Evolutionary conservation across 2,329 filamentous ascomycete species (phyloP).

Genomic region (Plenodomus tracheiphilus): DNA sequence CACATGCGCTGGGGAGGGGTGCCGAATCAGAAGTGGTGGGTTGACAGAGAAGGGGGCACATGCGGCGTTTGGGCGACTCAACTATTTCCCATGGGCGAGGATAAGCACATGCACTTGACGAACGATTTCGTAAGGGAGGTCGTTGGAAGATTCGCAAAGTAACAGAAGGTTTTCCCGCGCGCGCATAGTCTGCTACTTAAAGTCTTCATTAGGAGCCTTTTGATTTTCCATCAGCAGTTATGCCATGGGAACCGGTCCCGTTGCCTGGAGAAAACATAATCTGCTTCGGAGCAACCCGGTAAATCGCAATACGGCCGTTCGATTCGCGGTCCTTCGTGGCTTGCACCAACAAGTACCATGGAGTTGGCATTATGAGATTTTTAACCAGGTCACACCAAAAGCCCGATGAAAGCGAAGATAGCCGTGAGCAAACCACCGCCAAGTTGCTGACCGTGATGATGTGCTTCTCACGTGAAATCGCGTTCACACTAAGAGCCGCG

Average conservation of each 20-base stretch:
- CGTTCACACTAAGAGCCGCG: neutral
- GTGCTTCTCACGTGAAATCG: neutral
- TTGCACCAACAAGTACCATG: no score
- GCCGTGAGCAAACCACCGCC: neutral
- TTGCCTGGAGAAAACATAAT: no score
- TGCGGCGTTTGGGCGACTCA: conserved; percentile 32
- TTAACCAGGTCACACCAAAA: neutral
- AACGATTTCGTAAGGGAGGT: conserved; percentile 26
- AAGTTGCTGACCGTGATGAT: neutral
- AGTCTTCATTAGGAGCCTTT: no score
- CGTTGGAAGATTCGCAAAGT: conserved; percentile 1
- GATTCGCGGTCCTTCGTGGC: neutral
- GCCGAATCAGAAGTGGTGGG: conserved; percentile 32
- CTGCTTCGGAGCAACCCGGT: no score
- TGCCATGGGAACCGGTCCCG: no score
- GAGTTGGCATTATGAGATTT: neutral
- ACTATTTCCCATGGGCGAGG: conserved; percentile 27
- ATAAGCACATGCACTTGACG: conserved; percentile 15
- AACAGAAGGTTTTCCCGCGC: no score
- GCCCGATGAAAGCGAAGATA: neutral
- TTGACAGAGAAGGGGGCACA: conserved; percentile 27
- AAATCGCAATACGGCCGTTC: no score
- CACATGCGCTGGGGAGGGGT: conserved; percentile 25
- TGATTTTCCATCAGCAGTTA: no score
- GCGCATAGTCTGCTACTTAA: no score